Evolutionary conservation across 129 eudicot genomes (phyloP), one percentile per base, ranked within the genome.

Genomic region (Erigeron canadensis): DNA sequence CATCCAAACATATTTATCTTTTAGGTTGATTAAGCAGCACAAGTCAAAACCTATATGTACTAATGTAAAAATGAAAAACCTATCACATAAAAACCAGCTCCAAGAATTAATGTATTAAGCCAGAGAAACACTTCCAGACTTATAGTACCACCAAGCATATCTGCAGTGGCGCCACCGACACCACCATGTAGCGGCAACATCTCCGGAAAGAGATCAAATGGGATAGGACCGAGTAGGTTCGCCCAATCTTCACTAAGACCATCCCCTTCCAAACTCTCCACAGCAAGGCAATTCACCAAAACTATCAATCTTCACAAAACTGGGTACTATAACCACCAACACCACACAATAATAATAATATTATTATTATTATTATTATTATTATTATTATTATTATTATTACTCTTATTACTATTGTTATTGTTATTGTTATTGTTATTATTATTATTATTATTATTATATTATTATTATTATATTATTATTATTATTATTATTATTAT

Each of bases 211-310:
- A 82, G 70, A 17, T 77, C 87, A 0, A 84, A 40, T 2, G 95
- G 88, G 39, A 85, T 81, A 16, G 90, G 90, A 67, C 95, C 95
- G 12, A 88, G 79, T 18, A 28, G 34, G 34, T 81, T 63, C 10
- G 67, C 88, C 90, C 84, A 88, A 65, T 80, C 90, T 9, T 75
- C 89, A 13, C 6, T 75, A 82, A 71, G 74, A 44, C 50, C 80
- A 65, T 82, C 95, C 38, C 66, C 84, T 67, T 88, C 95, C 71
- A 85, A 55, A 76, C 77, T 72, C 73, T 85, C 85, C 63, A 78
- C 80, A 4, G 90, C 86, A 48, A n/a, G n/a, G n/a, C 78, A 83
- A 73, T 88, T 75, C 70, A 23, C 77, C 82, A 11, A 71, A 65
- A 22, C n/a, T n/a, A n/a, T n/a, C 67, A 75, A 23, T 74, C 82